Base-by-base conservation (phyloP, 768 basidiomycete genomes). In the Pleurotus giganteus region DNA sequence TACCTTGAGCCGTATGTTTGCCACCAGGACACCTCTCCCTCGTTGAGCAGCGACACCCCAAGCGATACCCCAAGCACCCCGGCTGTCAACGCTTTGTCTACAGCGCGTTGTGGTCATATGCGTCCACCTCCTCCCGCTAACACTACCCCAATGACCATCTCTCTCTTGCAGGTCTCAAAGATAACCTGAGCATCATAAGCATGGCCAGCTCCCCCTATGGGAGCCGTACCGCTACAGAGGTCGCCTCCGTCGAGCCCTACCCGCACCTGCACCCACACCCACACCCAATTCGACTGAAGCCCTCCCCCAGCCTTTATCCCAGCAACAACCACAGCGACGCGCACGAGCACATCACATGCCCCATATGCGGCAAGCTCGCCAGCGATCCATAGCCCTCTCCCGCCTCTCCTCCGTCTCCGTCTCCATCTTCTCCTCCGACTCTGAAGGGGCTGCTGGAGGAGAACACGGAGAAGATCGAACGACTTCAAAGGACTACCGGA, bases 391-490 rank as follows among this genome's bases (percentile, higher is more conserved):
- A 37, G 68, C 73, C 47, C 67, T 80, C n/a, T n/a, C n/a, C n/a
- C n/a, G n/a, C n/a, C n/a, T n/a, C n/a, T n/a, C n/a, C n/a, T n/a
- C n/a, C n/a, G n/a, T n/a, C n/a, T n/a, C n/a, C n/a, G n/a, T n/a
- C n/a, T n/a, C n/a, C 43, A 50, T 55, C 32, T 62, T 65, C 0
- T 62, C 65, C 1, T n/a, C n/a, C n/a, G n/a, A n/a, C n/a, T 56
- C 81, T 83, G 4, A 77, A 84, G 54, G 85, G 79, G 0, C 67
- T 91, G 26, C 71, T 92, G 36, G 83, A 90, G 64, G 93, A 95
- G 59, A 91, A 91, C 65, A 79, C 86, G 67, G 88, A 92, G 76
- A 84, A 6, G 71, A 94, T 36, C 77, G n/a, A n/a, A n/a, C n/a
- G n/a, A n/a, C n/a, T n/a, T n/a, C n/a, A n/a, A 80, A 29, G 86